Evolutionary conservation across 306 rosid genomes (phyloP).

Genomic region (Prunus fruticosa): DNA sequence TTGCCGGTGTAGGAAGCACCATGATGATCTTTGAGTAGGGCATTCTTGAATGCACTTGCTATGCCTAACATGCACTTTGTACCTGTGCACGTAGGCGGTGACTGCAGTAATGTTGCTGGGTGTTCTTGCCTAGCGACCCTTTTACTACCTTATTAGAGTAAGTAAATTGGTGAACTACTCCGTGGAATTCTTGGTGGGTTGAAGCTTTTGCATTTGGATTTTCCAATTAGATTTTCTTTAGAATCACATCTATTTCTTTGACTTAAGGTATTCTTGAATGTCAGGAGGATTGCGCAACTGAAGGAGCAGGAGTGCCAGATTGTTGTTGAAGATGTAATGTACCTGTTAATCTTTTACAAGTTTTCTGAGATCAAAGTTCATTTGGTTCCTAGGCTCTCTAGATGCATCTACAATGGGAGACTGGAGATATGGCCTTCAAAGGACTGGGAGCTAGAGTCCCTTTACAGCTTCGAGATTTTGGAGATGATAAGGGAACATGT

Average conservation of each 20-base stretch:
- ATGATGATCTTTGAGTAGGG: conserved; percentile 10
- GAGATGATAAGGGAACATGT: conserved; percentile 83
- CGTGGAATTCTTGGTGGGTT: conserved; percentile 25
- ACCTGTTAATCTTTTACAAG: conserved; percentile 61
- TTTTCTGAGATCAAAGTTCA: conserved; percentile 88
- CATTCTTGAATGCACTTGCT: conserved; percentile 17
- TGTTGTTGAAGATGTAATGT: conserved; percentile 89
- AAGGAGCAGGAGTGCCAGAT: conserved; percentile 80
- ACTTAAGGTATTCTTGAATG: conserved; percentile 41
- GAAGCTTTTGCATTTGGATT: conserved; percentile 9
- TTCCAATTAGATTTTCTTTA: neutral
- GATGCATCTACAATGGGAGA: conserved; percentile 79
- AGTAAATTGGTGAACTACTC: conserved; percentile 27
- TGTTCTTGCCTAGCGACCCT: conserved; percentile 27
- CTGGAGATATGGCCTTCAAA: conserved; percentile 88
- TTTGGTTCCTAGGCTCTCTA: conserved; percentile 80
- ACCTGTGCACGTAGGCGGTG: conserved; percentile 23
- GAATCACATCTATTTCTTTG: conserved; percentile 16
- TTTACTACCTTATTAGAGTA: conserved; percentile 25
- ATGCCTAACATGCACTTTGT: conserved; percentile 6
- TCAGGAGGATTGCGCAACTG: conserved; percentile 86
- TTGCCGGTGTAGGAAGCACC: neutral
- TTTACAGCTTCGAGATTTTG: conserved; percentile 65
- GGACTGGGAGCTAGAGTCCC: conserved; percentile 93
- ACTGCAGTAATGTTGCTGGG: conserved; percentile 21